These are phyloP conservation scores for Trametes sanguinea DNA, from an alignment of 768 basidiomycete genomes.

Conservation along the genomic window DNA sequence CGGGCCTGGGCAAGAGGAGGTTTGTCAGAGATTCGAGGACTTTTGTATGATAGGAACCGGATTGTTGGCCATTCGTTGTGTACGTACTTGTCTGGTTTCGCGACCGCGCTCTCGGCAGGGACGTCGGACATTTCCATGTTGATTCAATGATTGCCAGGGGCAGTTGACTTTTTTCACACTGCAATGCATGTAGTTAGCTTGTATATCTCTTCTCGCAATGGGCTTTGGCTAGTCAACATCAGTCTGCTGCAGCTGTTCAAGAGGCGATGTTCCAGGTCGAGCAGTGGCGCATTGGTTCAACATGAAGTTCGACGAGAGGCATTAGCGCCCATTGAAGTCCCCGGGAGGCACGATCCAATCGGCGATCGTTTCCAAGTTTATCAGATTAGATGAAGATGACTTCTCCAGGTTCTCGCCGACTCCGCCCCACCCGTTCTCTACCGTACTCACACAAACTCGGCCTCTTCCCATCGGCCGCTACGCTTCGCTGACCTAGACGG, in stretches of 20 bases:
- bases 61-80: no score
- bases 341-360: not conserved
- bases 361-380: slow-evolving; percentile 3
- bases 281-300: not conserved
- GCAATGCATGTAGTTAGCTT: no score
- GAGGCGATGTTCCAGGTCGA: not conserved
- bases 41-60: slow-evolving; percentile 32
- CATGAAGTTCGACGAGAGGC: not conserved
- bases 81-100: no score
- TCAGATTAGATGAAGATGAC: slow-evolving; percentile 22
- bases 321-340: not conserved
- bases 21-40: slow-evolving; percentile 47
- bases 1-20: slow-evolving; percentile 36
- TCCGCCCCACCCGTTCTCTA: slow-evolving; percentile 13
- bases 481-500: not conserved
- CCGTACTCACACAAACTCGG: slow-evolving; percentile 5
- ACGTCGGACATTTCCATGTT: no score
- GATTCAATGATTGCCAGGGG: no score
- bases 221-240: no score
- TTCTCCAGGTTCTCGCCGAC: not conserved
- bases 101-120: no score
- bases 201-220: no score
- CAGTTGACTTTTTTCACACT: no score
- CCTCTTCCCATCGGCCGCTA: slow-evolving; percentile 8
- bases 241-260: no score